phyloP scores from a whole-genome alignment of 129 eudicot genomes.

The Pittosporum tobira region DNA sequence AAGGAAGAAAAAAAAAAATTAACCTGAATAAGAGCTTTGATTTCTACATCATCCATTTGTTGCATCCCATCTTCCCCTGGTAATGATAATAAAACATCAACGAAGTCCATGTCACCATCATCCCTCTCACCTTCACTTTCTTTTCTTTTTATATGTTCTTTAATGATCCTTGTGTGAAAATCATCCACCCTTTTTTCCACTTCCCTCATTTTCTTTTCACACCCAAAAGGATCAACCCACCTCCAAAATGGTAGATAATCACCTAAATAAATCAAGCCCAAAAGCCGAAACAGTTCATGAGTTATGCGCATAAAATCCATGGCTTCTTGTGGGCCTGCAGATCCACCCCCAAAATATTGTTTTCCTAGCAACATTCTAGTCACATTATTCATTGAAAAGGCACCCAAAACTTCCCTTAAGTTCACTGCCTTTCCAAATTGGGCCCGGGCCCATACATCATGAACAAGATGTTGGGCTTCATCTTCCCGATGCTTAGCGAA shows the following conservation, averaged over 20 bases:
- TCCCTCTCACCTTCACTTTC: slow-evolving; percentile 21
- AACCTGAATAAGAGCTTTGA: slow-evolving; percentile 95
- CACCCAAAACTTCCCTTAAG: slow-evolving; percentile 77
- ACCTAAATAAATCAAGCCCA: slow-evolving; percentile 90
- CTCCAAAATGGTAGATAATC: slow-evolving; percentile 94
- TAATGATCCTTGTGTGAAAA: slow-evolving; percentile 65
- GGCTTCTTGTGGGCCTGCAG: slow-evolving; percentile 78
- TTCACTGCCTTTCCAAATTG: slow-evolving; percentile 32
- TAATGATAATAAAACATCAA: slow-evolving; percentile 79
- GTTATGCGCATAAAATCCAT: slow-evolving; percentile 89
- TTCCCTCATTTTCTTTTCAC: slow-evolving; percentile 90
- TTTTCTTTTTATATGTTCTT: slow-evolving; percentile 55
- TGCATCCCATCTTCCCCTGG: slow-evolving; percentile 82
- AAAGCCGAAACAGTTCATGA: slow-evolving; percentile 72
- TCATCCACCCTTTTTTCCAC: slow-evolving; percentile 89
- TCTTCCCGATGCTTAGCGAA: slow-evolving; percentile 58
- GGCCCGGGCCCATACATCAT: slow-evolving; percentile 57
- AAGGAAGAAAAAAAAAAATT: neutral
- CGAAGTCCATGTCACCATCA: slow-evolving; percentile 72
- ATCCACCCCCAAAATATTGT: slow-evolving; percentile 78
- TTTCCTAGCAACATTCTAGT: slow-evolving; percentile 93
- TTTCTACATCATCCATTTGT: slow-evolving; percentile 79
- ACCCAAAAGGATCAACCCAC: slow-evolving; percentile 85
- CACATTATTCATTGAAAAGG: slow-evolving; percentile 94
- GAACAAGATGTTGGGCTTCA: slow-evolving; percentile 78